Evolutionary conservation across 768 basidiomycete species (phyloP).

Genomic region (Lactifluus subvellereus): DNA sequence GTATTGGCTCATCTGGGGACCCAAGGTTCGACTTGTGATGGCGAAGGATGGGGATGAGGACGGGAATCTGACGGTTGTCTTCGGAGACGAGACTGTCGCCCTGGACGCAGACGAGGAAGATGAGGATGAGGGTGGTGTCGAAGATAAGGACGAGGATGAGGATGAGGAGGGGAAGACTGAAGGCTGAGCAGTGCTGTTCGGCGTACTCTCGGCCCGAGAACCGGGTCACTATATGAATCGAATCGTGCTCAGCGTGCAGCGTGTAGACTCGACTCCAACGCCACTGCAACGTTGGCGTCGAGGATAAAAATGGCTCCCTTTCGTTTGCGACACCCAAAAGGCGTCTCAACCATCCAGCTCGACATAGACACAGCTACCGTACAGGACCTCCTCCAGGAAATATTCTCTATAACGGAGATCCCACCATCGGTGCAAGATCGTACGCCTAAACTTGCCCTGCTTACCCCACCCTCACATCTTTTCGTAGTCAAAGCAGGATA

Average conservation of each 20-base stretch:
- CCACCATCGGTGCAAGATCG: slow-evolving; percentile 71
- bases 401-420: slow-evolving; percentile 63
- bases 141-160: slow-evolving; percentile 7
- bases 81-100: not conserved
- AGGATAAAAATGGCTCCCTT: slow-evolving; percentile 54
- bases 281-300: not conserved
- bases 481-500: slow-evolving; percentile 73
- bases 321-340: slow-evolving; percentile 80
- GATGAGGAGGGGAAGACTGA: not conserved
- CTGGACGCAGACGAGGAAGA: slow-evolving; percentile 20
- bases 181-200: not conserved
- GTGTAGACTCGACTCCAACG: no score
- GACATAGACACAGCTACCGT: slow-evolving; percentile 58
- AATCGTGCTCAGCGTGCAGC: no score
- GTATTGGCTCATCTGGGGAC: slow-evolving; percentile 28
- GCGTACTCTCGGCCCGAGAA: not conserved
- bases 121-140: slow-evolving; percentile 17
- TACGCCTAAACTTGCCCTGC: slow-evolving; percentile 35
- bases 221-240: not conserved
- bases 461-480: not conserved
- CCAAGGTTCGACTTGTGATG: slow-evolving; percentile 3
- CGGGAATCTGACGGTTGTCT: slow-evolving; percentile 1
- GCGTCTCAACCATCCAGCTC: slow-evolving; percentile 71
- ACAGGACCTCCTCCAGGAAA: slow-evolving; percentile 66
- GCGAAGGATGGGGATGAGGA: slow-evolving; percentile 8